These are phyloP conservation scores for Coemansia sp. DNA, from an alignment of 192 early-diverging fungal genomes.

Conservation along the genomic window DNA sequence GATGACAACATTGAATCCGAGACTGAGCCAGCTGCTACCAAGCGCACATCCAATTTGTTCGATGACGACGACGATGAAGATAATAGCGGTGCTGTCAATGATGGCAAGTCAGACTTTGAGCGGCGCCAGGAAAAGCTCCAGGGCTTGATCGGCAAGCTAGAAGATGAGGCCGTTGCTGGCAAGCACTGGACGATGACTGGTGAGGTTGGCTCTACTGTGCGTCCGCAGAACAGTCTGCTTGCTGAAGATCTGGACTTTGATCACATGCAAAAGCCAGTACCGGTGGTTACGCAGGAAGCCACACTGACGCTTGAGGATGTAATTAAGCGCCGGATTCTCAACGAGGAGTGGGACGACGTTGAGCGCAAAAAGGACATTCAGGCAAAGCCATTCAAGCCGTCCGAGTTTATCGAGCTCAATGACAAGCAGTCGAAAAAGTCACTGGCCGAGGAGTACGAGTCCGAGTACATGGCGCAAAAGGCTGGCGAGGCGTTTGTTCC, in stretches of 20 bases:
- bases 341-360: slow-evolving; percentile 90
- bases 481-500: slow-evolving; percentile 43
- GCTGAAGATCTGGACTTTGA: slow-evolving; percentile 94
- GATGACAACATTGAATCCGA: slow-evolving; percentile 6
- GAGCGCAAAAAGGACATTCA: slow-evolving; percentile 82
- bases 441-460: slow-evolving; percentile 90
- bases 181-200: slow-evolving; percentile 92
- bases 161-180: slow-evolving; percentile 76
- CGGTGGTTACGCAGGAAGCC: slow-evolving; percentile 88
- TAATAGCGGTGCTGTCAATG: slow-evolving; percentile 10
- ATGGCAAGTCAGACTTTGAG: slow-evolving; percentile 73
- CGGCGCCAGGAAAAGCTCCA: slow-evolving; percentile 69
- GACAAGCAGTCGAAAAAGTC: slow-evolving; percentile 86
- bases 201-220: slow-evolving; percentile 74
- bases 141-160: slow-evolving; percentile 77
- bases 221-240: slow-evolving; percentile 90
- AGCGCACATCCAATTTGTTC: slow-evolving; percentile 26
- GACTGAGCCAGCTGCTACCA: slow-evolving; percentile 19
- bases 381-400: slow-evolving; percentile 68
- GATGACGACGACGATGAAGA: slow-evolving; percentile 26
- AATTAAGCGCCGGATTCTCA: slow-evolving; percentile 90
- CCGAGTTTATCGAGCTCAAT: slow-evolving; percentile 74
- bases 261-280: slow-evolving; percentile 86
- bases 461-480: slow-evolving; percentile 75
- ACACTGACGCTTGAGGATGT: slow-evolving; percentile 88